Evolutionary conservation across 805 yeast genomes (phyloP).

Genomic region (Yarrowia alimentaria): DNA sequence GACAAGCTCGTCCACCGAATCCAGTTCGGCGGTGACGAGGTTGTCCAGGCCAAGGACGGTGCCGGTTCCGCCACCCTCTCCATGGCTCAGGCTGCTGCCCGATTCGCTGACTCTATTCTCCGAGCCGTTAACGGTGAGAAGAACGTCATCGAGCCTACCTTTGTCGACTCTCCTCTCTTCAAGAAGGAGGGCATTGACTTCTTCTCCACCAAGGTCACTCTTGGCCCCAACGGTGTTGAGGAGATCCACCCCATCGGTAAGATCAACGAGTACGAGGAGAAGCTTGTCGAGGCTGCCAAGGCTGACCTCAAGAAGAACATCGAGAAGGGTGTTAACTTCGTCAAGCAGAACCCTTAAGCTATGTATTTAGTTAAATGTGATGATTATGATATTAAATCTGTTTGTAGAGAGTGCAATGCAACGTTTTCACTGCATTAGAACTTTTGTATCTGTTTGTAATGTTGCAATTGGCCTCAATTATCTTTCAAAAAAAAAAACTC

Average conservation of each 20-base stretch:
- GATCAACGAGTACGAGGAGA: constrained; percentile 76
- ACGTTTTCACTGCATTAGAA: no score
- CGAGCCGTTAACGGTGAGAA: constrained; percentile 45
- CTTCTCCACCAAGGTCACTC: constrained; percentile 92
- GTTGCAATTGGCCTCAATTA: no score
- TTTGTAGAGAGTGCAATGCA: background rate
- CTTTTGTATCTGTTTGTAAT: no score
- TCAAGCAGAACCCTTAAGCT: constrained; percentile 28
- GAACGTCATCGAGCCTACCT: constrained; percentile 50
- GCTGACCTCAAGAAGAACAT: constrained; percentile 85
- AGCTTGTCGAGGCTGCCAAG: constrained; percentile 75
- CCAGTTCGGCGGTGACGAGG: constrained; percentile 96
- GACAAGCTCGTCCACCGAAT: constrained; percentile 78
- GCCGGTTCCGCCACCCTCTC: constrained; percentile 93
- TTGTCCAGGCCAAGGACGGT: constrained; percentile 91
- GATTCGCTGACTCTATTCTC: constrained; percentile 63
- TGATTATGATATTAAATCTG: background rate
- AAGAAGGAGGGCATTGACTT: constrained; percentile 89
- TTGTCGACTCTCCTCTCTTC: constrained; percentile 70
- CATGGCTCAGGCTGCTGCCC: constrained; percentile 92
- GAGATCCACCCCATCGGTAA: constrained; percentile 77
- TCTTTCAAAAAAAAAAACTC: no score
- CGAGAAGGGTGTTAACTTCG: constrained; percentile 50
- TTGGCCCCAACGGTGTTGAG: constrained; percentile 88
- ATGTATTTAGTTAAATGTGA: background rate